Base-by-base conservation (phyloP, 78 protist genomes). In the Dictyostelium brefeldianum region DNA sequence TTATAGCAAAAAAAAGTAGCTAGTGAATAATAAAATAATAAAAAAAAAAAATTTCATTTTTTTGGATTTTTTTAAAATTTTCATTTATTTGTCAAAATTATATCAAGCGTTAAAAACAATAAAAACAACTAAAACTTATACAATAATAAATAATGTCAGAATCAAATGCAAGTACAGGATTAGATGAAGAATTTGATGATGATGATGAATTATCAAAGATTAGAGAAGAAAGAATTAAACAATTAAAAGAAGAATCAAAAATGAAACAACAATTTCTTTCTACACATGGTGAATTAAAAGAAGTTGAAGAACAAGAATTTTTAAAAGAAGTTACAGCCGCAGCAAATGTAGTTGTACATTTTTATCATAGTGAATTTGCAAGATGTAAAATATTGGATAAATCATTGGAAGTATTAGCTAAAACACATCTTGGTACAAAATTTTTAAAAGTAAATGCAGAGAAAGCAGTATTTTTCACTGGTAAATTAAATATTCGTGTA, bases 351-450 rank as follows among this genome's bases (percentile, higher is more conserved):
- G 90, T 90, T 8, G 70, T 54, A 20, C 97, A 95, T 90, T 97
- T 97, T 53, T 97, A 51, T 73, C 96, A 95, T 74, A 12, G 53
- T 8, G 95, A 97, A 25, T 97, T 97, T 31, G 74, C 48, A 47
- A 75, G 96, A 29, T 97, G 98, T 89, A 80, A 92, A 78, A 65
- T 97, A 5, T 51, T 97, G 1, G 97, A 97, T 74, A 77, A 80
- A 36, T 89, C 93, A 48, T 62, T 95, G 31, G 57, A 90, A 67
- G 80, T 62, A 9, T 46, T 96, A 53, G 50, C 96, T 18, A 73
- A 71, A 53, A 51, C 62, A 29, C 81, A 89, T 70, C 8, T 64
- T 20, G 36, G 36, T 41, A 62, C 81, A 36, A 94, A 91, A 79
- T 87, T 94, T 71, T 22, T 96, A 69, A 79, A 78, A 67, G 64